Conservation (phyloP, 164 flowering plant species). For the Litsea cubeba region DNA sequence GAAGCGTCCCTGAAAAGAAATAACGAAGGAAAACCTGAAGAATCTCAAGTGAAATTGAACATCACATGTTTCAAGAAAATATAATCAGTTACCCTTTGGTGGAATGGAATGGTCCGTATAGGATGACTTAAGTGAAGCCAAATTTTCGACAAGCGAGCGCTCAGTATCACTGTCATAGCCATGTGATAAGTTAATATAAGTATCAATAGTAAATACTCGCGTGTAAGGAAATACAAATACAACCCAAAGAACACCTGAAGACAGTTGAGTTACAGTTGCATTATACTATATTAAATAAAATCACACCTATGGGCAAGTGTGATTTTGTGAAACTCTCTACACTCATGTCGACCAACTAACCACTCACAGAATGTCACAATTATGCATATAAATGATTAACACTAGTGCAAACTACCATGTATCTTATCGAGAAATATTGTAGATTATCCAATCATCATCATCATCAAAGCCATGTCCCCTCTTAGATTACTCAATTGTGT, state of each 20-base stretch:
- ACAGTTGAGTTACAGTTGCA: background rate
- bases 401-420: background rate
- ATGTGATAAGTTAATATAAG: background rate
- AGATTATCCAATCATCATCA: no score
- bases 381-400: background rate
- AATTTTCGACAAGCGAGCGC: conserved; percentile 47
- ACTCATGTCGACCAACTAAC: background rate
- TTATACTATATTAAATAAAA: background rate
- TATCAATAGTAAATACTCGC: background rate
- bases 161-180: conserved; percentile 44
- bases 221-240: background rate
- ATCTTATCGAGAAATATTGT: no score
- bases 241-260: background rate
- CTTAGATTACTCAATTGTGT: no score
- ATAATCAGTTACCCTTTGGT: conserved; percentile 11
- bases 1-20: conserved; percentile 10
- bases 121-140: conserved; percentile 49
- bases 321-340: no score
- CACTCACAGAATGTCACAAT: background rate
- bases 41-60: background rate
- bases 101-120: conserved; percentile 7
- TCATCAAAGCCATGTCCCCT: no score
- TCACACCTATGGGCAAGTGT: background rate
- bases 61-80: background rate
- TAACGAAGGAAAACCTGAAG: background rate